Percentiles rank a stretch among this genome's conserved stretches.
phyloP scores from a whole-genome alignment of 371 early-diverging fungal genomes.

The Dichotomocladium elegans region DNA sequence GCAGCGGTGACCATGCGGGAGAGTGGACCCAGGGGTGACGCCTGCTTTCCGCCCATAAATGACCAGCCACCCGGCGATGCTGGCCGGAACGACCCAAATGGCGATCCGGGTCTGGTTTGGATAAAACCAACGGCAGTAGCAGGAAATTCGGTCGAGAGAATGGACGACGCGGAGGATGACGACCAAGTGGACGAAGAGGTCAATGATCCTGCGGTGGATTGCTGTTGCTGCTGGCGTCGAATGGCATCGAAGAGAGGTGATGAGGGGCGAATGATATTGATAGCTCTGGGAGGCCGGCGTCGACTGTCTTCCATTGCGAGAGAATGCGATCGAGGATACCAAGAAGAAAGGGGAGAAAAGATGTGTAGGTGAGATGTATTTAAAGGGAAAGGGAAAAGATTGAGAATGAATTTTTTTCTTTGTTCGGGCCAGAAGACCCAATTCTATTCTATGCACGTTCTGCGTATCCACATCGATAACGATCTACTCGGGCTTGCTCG shows the following conservation, averaged over 20 bases:
- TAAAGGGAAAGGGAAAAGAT: not conserved
- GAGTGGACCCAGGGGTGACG: not conserved
- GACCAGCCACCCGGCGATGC: conserved; percentile 4
- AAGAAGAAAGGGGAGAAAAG: not conserved
- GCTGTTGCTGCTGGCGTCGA: conserved; percentile 3
- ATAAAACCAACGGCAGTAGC: conserved; percentile 1
- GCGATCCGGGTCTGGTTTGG: conserved; percentile 5
- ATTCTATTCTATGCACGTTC: too few relatives aligned
- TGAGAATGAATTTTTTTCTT: too few relatives aligned
- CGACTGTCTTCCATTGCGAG: conserved; percentile 7
- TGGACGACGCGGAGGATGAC: conserved; percentile 13
- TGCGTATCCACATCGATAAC: too few relatives aligned
- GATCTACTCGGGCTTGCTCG: too few relatives aligned
- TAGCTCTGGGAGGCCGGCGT: conserved; percentile 26
- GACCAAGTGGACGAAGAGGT: conserved; percentile 13
- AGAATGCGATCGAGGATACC: not conserved
- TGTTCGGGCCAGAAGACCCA: too few relatives aligned
- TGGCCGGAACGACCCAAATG: not conserved
- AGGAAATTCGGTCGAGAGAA: conserved; percentile 1
- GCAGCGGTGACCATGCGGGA: not conserved
- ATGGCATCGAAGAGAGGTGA: conserved; percentile 15
- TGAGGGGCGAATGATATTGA: conserved; percentile 20
- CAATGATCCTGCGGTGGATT: conserved; percentile 4
- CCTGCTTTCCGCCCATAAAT: not conserved
- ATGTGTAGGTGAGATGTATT: not conserved